Conservation (phyloP, 371 early-diverging fungal genomes). For the Rhizomucor pusillus region DNA sequence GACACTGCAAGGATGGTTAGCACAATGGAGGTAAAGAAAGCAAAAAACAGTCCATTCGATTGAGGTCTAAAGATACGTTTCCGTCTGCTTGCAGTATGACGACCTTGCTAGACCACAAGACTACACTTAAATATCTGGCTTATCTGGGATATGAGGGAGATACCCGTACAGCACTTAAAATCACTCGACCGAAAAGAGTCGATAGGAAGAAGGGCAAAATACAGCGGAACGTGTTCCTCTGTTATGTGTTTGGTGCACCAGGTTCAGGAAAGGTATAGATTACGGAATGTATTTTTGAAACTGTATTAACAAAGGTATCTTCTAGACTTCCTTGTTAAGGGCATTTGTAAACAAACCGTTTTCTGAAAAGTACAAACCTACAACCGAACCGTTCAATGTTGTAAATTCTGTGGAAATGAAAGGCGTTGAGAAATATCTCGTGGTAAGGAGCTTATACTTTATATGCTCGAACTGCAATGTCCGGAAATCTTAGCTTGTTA, state of each 20-base stretch:
- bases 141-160: slow-evolving; percentile 93
- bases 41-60: slow-evolving; percentile 1
- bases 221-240: slow-evolving; percentile 86
- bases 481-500: background rate
- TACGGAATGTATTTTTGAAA: background rate
- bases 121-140: slow-evolving; percentile 89
- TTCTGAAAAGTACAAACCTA: slow-evolving; percentile 69
- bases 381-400: slow-evolving; percentile 72
- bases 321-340: slow-evolving; percentile 76
- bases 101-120: slow-evolving; percentile 84
- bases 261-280: slow-evolving; percentile 85
- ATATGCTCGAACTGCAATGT: background rate
- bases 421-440: slow-evolving; percentile 91
- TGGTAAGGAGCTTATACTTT: slow-evolving; percentile 50
- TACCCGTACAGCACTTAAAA: slow-evolving; percentile 67
- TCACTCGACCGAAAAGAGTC: slow-evolving; percentile 59
- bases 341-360: slow-evolving; percentile 85
- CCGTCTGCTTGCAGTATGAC: slow-evolving; percentile 70
- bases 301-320: background rate
- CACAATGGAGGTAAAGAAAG: slow-evolving; percentile 85
- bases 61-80: slow-evolving; percentile 1
- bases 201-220: slow-evolving; percentile 82
- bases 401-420: slow-evolving; percentile 95
- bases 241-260: slow-evolving; percentile 92
- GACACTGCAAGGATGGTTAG: slow-evolving; percentile 94